Evolutionary conservation across 495 filamentous ascomycete genomes (phyloP).

Genomic region (Neurospora sp.): DNA sequence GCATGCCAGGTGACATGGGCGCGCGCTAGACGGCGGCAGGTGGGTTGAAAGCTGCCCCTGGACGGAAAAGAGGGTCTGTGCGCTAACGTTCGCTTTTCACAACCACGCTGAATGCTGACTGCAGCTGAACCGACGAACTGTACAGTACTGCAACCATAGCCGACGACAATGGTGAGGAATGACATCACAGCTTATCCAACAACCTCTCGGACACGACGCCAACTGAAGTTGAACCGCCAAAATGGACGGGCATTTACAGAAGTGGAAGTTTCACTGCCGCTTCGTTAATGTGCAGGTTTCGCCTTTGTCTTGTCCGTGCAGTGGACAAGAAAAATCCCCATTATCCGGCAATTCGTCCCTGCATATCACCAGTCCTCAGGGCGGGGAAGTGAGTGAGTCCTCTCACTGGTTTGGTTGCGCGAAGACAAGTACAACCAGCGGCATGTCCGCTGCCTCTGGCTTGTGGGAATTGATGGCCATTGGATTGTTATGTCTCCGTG

Average conservation of each 20-base stretch:
- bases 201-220: background rate
- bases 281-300: background rate
- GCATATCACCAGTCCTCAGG: background rate
- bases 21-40: background rate
- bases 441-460: background rate
- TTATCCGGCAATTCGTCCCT: background rate
- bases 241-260: background rate
- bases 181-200: background rate
- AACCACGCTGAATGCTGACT: background rate
- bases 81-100: background rate
- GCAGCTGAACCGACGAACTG: background rate
- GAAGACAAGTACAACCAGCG: background rate
- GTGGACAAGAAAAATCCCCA: background rate
- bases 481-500: background rate
- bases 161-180: background rate
- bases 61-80: background rate
- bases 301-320: background rate
- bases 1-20: background rate
- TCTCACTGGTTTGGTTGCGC: background rate
- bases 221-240: background rate
- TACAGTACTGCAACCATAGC: background rate
- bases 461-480: background rate
- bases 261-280: background rate
- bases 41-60: background rate
- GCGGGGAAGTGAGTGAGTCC: background rate